These are phyloP conservation scores for Cladosporium cucumerinum DNA, from an alignment of 2,329 filamentous ascomycete species.

Conservation along the genomic window DNA sequence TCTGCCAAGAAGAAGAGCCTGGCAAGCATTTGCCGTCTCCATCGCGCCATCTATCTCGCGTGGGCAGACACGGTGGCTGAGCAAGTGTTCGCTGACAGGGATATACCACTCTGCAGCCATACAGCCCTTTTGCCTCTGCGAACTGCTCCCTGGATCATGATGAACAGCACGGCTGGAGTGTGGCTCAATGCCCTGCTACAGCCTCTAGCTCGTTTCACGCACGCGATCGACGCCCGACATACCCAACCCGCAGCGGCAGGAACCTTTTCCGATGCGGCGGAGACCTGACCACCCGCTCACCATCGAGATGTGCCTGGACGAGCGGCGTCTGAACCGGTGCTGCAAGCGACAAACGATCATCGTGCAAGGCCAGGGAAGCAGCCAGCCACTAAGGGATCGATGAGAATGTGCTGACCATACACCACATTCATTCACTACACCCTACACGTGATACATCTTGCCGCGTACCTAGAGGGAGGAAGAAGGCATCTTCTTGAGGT, in stretches of 20 bases:
- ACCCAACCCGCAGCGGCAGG: constrained; percentile 6
- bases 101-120: not conserved
- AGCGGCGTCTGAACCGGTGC: not conserved
- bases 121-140: not conserved
- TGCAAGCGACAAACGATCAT: not conserved
- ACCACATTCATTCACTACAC: not conserved
- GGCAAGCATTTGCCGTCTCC: not conserved
- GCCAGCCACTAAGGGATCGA: not conserved
- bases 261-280: constrained; percentile 8
- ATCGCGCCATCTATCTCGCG: not conserved
- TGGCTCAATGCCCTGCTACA: constrained; percentile 1
- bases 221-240: constrained; percentile 3
- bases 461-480: not conserved
- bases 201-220: not conserved
- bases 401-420: not conserved
- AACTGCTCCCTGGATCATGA: not conserved
- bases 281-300: not conserved
- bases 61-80: constrained; percentile 1
- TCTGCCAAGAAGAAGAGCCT: not conserved
- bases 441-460: not conserved
- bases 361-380: not conserved
- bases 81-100: not conserved
- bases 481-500: not conserved
- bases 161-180: not conserved
- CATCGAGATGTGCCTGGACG: constrained; percentile 11